Conservation (phyloP, 140 eudicot genomes). For the Senecio squalidus region DNA sequence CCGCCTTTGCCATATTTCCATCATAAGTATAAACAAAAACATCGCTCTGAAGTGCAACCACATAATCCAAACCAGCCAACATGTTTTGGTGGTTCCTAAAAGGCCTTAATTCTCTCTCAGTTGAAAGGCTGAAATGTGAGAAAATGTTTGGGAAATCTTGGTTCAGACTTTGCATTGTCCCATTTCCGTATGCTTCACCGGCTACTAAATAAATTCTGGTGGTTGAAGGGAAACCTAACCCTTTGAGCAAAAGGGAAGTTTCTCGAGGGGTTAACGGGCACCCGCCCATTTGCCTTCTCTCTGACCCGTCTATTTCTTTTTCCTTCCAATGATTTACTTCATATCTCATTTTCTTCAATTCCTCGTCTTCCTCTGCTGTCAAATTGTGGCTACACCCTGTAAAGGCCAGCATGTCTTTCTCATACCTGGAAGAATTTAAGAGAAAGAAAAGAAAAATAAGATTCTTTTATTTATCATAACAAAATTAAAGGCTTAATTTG, state of each 20-base stretch:
- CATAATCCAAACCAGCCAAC: slow-evolving; percentile 97
- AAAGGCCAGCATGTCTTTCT: slow-evolving; percentile 98
- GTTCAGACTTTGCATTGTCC: slow-evolving; percentile 64
- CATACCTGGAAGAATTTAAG: slow-evolving; percentile 65
- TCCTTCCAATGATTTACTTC: slow-evolving; percentile 99
- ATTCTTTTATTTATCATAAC: neutral
- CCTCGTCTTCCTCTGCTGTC: slow-evolving; percentile 81
- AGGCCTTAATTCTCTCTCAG: slow-evolving; percentile 70
- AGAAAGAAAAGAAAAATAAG: neutral
- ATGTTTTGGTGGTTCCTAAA: slow-evolving; percentile 86
- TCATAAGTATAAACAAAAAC: slow-evolving; percentile 97
- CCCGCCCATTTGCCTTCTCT: slow-evolving; percentile 79
- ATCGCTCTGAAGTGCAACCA: slow-evolving; percentile 83
- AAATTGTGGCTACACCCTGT: slow-evolving; percentile 95
- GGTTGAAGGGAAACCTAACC: slow-evolving; percentile 58
- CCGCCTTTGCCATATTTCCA: slow-evolving; percentile 99
- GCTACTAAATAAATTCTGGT: slow-evolving; percentile 87
- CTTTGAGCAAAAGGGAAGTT: slow-evolving; percentile 83
- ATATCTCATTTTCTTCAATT: slow-evolving; percentile 74
- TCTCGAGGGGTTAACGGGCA: slow-evolving; percentile 97
- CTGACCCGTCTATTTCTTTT: slow-evolving; percentile 86
- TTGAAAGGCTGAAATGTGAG: slow-evolving; percentile 74
- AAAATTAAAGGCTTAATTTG: neutral
- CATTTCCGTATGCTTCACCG: slow-evolving; percentile 95
- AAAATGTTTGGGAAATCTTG: slow-evolving; percentile 78